Base-by-base conservation (phyloP, 441 rosid species). In the Pelargonium fulgidum region DNA sequence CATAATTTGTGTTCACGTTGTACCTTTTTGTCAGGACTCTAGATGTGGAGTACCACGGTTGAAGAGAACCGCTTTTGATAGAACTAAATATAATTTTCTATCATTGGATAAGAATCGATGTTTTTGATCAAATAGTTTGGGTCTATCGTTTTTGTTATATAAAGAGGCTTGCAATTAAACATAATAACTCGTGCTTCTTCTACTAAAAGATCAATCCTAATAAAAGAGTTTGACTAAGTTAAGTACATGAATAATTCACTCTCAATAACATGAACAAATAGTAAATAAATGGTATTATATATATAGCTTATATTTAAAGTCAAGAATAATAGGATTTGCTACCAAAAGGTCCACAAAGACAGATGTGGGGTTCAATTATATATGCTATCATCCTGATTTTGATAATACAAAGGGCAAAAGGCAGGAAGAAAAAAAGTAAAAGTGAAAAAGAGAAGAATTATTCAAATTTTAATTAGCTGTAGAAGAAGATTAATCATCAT, bases 31-130 rank as follows among this genome's bases (percentile, higher is more conserved):
- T 98, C 71, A 87, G 94, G 73, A 90, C 98, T 95, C 66, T 92
- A 97, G 98, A 72, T 95, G 80, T 92, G 97, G 99, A 95, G 98
- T 77, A 83, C n/a, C 97, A 67, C 97, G 97, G 0, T 73, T 95
- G 65, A 90, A 89, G 87, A 82, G 89, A 83, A 89, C 84, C 68
- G 88, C 95, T 76, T 92, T 95, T 59, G 98, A 95, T 76, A 96
- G 99, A 72, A 87, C 91, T 2, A 89, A 90, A 74, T 95, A 90
- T 75, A 95, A 89, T 75, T 95, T 92, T 4, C 73, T 95, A 77
- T 79, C 90, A n/a, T 81, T 95, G 65, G 99, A 95, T 78, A 87
- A 88, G 99, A 69, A 92, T 95, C 67, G 96, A 89, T 84, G 96
- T 97, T 52, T 92, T 83, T 42, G 98, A 95, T 77, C 99, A 95